Base-by-base conservation (phyloP, 495 filamentous ascomycete species). In the Cairneyella variabilis region DNA sequence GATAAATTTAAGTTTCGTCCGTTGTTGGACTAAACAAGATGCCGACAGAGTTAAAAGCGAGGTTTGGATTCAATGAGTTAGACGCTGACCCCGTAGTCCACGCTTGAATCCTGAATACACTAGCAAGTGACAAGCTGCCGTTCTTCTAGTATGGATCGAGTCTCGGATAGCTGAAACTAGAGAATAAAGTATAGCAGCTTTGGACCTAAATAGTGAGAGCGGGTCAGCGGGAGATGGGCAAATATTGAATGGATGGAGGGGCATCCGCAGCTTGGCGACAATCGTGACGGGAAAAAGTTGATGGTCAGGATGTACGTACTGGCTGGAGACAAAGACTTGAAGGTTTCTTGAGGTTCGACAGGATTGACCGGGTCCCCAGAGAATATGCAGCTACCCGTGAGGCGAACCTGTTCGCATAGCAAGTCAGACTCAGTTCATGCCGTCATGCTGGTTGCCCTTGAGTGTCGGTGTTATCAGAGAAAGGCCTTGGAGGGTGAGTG, bases 81-180 rank as follows among this genome's bases (percentile, higher is more conserved):
- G 37, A n/a, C 17, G 37, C 5, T 17, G 7, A 6, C 37, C 17
- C 30, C 40, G 12, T 48, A 36, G 22, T 49, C 27, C 16, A 20
- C 46, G 39, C 23, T 28, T 18, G 44, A n/a, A 16, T 30, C 14
- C n/a, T 21, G 23, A 28, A 27, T 37, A 44, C 28, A 37, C n/a
- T 37, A 42, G 38, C 38, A 17, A 54, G 25, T 39, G 27, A 39
- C 52, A 47, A 57, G 53, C 21, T 55, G 45, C 51, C 57, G 61
- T 40, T 14, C n/a, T n/a, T 44, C 42, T 50, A 56, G 32, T 28
- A 45, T 50, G 50, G 41, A 41, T 53, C 39, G 51, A 58, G 61
- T 64, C 48, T 64, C 61, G 61, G 61, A 47, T 55, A 53, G 46
- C 17, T 58, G 60, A 59, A 57, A 57, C 59, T 51, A 46, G 8